Evolutionary conservation across 331 rosid species (phyloP).

Genomic region (Malus hybrid): DNA sequence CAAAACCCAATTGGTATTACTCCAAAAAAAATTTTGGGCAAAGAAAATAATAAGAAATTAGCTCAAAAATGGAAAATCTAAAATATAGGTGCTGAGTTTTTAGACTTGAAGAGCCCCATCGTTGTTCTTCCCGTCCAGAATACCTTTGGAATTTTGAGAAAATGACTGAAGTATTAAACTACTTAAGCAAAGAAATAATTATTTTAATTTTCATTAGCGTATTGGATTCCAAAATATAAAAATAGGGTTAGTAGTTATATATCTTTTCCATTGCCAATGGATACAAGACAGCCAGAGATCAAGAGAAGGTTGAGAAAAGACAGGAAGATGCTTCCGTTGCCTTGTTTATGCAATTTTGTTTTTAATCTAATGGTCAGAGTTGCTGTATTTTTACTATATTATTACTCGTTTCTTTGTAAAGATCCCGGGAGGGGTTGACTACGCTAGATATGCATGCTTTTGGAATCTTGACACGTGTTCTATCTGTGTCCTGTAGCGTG

Average conservation of each 20-base stretch:
- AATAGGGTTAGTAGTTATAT: background rate
- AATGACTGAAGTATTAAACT: background rate
- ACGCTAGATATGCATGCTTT: constrained; percentile 35
- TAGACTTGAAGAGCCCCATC: background rate
- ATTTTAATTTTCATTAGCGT: background rate
- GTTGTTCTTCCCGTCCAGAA: constrained; percentile 3
- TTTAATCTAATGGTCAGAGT: background rate
- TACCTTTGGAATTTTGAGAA: constrained; percentile 1
- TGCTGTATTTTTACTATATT: background rate
- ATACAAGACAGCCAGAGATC: no score
- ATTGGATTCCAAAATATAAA: background rate
- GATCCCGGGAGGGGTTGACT: constrained; percentile 66
- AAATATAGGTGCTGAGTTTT: background rate
- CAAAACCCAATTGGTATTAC: background rate
- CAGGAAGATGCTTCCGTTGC: constrained; percentile 11
- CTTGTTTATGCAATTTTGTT: background rate
- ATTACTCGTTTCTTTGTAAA: constrained; percentile 5
- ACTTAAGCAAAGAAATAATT: background rate
- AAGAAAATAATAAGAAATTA: background rate
- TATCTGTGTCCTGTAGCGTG: constrained; percentile 2
- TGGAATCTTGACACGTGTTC: constrained; percentile 52
- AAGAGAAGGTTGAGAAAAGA: background rate
- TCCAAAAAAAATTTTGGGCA: background rate
- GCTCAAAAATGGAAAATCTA: background rate
- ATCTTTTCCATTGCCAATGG: no score